phyloP scores from a whole-genome alignment of 78 protist species.

The Planoprotostelium fungivorum region DNA sequence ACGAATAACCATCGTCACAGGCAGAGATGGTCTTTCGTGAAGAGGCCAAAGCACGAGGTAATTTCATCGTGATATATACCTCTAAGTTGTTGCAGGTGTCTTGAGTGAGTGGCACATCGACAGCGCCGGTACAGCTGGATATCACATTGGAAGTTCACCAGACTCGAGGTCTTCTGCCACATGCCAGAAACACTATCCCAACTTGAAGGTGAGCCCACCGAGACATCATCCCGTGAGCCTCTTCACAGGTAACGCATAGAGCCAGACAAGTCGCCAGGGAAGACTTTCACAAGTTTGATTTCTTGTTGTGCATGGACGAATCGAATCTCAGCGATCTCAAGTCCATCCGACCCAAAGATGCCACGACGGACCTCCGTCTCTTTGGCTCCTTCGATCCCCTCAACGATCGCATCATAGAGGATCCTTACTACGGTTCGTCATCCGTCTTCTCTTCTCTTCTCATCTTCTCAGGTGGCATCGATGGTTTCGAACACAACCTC shows the following conservation, averaged over 20 bases:
- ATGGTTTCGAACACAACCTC: neutral
- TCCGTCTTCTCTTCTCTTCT: neutral
- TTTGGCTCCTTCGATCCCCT: neutral
- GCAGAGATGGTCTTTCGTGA: neutral
- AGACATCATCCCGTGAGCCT: neutral
- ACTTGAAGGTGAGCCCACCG: neutral
- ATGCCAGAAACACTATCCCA: neutral
- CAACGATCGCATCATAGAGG: neutral
- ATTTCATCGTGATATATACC: neutral
- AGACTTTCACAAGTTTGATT: neutral
- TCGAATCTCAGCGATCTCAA: neutral
- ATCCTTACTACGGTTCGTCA: neutral
- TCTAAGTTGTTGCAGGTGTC: neutral
- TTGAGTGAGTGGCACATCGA: neutral
- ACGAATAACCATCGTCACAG: neutral
- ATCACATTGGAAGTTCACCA: neutral
- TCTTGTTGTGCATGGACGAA: conserved; percentile 1
- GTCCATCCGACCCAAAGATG: neutral
- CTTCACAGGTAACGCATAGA: conserved; percentile 2
- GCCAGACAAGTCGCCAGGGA: neutral
- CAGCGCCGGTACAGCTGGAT: conserved; percentile 5
- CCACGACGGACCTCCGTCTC: neutral
- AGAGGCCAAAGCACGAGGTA: neutral
- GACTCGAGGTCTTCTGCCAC: too few relatives aligned
- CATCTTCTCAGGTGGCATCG: neutral